Conservation (phyloP, 2,329 filamentous ascomycete genomes). For the Ophiocordyceps robertsii region DNA sequence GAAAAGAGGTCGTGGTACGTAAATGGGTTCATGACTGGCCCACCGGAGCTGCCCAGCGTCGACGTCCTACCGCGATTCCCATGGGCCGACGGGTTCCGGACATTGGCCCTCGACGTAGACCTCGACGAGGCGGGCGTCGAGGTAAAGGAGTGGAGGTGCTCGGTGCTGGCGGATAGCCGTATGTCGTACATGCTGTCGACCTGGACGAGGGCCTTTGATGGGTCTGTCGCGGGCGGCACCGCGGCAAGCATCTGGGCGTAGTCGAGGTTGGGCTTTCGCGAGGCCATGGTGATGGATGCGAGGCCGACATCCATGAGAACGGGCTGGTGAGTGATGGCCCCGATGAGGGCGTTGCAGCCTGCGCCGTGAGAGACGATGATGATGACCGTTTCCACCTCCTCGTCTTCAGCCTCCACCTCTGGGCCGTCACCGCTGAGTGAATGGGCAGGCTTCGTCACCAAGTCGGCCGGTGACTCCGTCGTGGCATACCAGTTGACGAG, state of each 20-base stretch:
- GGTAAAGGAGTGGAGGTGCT: conserved; percentile 46
- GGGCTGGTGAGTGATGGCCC: conserved; percentile 80
- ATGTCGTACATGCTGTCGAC: conserved; percentile 58
- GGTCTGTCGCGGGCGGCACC: conserved; percentile 8
- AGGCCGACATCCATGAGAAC: conserved; percentile 83
- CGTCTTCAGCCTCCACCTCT: conserved; percentile 34
- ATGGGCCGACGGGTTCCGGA: conserved; percentile 11
- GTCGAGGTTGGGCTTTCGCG: conserved; percentile 38
- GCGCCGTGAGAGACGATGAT: conserved; percentile 89
- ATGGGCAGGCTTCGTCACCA: conserved; percentile 28
- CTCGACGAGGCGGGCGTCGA: conserved; percentile 21
- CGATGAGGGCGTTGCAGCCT: conserved; percentile 89
- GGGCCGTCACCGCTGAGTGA: conserved; percentile 10
- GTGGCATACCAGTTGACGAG: conserved; percentile 74
- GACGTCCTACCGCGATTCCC: conserved; percentile 22
- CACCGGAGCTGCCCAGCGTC: conserved; percentile 9
- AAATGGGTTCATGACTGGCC: conserved; percentile 19
- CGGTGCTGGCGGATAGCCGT: conserved; percentile 58
- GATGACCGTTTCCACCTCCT: conserved; percentile 62
- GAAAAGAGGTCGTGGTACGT: conserved; percentile 28
- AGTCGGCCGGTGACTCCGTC: conserved; percentile 35
- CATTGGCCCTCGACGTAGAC: conserved; percentile 18
- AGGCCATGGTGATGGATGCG: conserved; percentile 82
- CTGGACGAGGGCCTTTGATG: conserved; percentile 20
- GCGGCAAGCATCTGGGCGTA: conserved; percentile 19